Evolutionary conservation across 2,329 filamentous ascomycete genomes (phyloP), one percentile per base, ranked within the genome.

Genomic region (Aureobasidium sp.): DNA sequence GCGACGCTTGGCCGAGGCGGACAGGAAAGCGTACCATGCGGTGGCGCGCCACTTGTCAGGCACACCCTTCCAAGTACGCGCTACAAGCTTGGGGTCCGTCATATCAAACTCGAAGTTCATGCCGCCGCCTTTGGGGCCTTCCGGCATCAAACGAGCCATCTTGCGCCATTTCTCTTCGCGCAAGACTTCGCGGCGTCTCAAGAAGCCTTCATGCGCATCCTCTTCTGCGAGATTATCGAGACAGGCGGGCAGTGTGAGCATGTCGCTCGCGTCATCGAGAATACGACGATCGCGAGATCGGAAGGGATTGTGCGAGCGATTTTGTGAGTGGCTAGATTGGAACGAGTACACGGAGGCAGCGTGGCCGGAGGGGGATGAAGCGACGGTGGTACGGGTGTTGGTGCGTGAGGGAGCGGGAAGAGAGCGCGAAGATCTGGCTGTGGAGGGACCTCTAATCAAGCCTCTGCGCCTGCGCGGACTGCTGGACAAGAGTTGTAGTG

Each of bases 31-130:
- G 76, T 93, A 93, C 94, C 94, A 99, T 2, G 93, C 94, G 1
- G 90, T 88, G 35, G 88, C 85, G 57, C 94, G 88, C 94, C 94
- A 99, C 65, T 91, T 86, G 74, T 99, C 94, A 0, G 94, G 94
- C 65, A 99, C 96, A 33, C 94, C 94, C 73, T 99, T 99, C 94
- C 94, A 99, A 1, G 91, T 95, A 61, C 94, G 85, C 67, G 92
- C 88, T 63, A 96, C 86, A 47, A 99, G 79, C 73, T 97, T 81
- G 6, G 89, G 81, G 71, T 88, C 89, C 66, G 82, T 85, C 40
- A 84, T 82, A 74, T 97, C 91, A 71, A 97, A 97, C 60, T 91
- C 88, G 66, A 87, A 87, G 14, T 77, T 77, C 82, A 85, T 86
- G 17, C 85, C 84, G 17, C 82, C 83, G 24, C 84, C 82, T 62